phyloP scores from a whole-genome alignment of 1,284 basidiomycete species.

The Schizophyllum commune region DNA sequence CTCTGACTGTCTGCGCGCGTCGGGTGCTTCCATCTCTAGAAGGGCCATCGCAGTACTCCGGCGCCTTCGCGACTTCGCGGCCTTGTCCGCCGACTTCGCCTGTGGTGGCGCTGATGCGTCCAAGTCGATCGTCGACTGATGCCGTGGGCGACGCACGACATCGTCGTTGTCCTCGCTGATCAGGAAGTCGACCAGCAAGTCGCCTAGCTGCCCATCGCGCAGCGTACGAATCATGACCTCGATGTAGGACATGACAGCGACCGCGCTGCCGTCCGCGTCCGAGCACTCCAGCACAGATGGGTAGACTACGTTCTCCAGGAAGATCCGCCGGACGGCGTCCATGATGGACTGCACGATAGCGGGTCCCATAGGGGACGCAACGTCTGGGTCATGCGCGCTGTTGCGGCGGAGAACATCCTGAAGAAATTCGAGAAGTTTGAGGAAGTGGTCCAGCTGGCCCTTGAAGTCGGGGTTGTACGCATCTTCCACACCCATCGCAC shows the following conservation, averaged over 20 bases:
- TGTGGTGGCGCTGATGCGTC: conserved; percentile 23
- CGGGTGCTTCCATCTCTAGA: conserved; percentile 76
- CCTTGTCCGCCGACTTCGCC: conserved; percentile 22
- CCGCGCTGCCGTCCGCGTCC: conserved; percentile 85
- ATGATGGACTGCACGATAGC: conserved; percentile 79
- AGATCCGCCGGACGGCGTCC: conserved; percentile 78
- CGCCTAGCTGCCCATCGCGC: conserved; percentile 60
- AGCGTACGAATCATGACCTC: conserved; percentile 81
- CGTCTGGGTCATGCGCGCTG: conserved; percentile 37
- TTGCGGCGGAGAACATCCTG: conserved; percentile 81
- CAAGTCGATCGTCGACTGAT: conserved; percentile 32
- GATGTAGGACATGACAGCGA: conserved; percentile 96
- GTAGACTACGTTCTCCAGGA: conserved; percentile 90
- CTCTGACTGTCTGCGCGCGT: conserved; percentile 55
- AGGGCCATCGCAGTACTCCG: conserved; percentile 83
- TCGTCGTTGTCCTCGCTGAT: conserved; percentile 79
- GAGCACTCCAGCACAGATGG: conserved; percentile 93
- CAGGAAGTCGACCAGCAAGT: conserved; percentile 72
- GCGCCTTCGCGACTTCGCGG: conserved; percentile 45
- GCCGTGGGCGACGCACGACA: conserved; percentile 37
- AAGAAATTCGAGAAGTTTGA: conserved; percentile 87
- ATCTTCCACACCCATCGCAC: conserved; percentile 63
- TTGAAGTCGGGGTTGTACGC: conserved; percentile 75
- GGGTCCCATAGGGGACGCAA: conserved; percentile 54
- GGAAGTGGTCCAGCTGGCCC: conserved; percentile 76